A percentile compares a stretch with the other conserved stretches of the same genome.
These are phyloP conservation scores for Melampsora larici-populina DNA, from an alignment of 1,284 basidiomycete genomes.

Conservation along the genomic window DNA sequence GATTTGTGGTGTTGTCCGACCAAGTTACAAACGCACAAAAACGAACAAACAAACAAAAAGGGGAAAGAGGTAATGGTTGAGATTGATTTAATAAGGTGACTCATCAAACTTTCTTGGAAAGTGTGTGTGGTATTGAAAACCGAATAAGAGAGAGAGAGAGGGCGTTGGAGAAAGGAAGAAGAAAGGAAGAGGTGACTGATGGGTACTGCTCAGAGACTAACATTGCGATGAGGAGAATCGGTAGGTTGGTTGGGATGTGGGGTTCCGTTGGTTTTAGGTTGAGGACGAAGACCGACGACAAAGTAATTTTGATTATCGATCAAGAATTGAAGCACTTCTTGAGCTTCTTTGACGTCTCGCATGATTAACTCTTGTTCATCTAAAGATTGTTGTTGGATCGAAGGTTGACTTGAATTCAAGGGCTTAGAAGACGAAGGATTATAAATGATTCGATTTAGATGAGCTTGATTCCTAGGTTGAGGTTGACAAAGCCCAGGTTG, in stretches of 20 bases:
- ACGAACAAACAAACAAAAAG: neutral
- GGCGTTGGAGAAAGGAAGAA: neutral
- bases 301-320: slow-evolving; percentile 40
- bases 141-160: slow-evolving; percentile 6
- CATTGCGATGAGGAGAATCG: neutral
- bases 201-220: neutral
- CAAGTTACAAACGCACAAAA: neutral
- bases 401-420: neutral
- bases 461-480: slow-evolving; percentile 10
- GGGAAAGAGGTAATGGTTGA: neutral
- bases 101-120: neutral
- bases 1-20: neutral
- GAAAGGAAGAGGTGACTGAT: slow-evolving; percentile 5
- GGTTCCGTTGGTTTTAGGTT: slow-evolving; percentile 2
- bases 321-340: slow-evolving; percentile 37
- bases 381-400: slow-evolving; percentile 33
- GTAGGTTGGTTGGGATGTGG: neutral
- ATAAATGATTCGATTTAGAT: slow-evolving; percentile 38
- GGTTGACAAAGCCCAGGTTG: slow-evolving; percentile 67
- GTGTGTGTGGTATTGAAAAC: neutral
- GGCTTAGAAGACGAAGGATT: slow-evolving; percentile 7
- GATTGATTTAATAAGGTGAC: slow-evolving; percentile 4
- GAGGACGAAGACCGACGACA: slow-evolving; percentile 34
- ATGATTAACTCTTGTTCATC: slow-evolving; percentile 35
- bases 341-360: slow-evolving; percentile 34